These are phyloP conservation scores for Vachellia pachyceras DNA, from an alignment of 306 rosid genomes.

Conservation along the genomic window DNA sequence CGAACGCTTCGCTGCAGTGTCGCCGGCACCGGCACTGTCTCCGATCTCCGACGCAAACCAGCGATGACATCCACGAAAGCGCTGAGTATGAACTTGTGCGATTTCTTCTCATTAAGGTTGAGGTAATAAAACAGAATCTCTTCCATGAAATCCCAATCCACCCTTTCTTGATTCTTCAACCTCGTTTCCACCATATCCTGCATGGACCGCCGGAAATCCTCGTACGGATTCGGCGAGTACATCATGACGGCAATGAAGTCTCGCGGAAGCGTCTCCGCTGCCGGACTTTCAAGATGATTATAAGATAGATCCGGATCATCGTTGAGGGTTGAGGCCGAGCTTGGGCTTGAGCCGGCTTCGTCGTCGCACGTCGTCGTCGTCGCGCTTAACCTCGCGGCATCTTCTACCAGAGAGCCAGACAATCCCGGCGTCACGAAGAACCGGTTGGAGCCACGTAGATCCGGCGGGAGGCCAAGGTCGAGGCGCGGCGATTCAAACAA, in stretches of 20 bases:
- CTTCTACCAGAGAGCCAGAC: constrained; percentile 54
- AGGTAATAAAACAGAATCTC: constrained; percentile 70
- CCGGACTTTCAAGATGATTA: not conserved
- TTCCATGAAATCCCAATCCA: constrained; percentile 89
- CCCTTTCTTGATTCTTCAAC: constrained; percentile 39
- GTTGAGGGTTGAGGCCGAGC: constrained; percentile 36
- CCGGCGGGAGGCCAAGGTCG: constrained; percentile 36
- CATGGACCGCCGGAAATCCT: constrained; percentile 74
- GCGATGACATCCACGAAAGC: constrained; percentile 73
- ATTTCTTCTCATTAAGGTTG: constrained; percentile 68
- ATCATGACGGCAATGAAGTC: constrained; percentile 65
- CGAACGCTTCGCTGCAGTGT: constrained; percentile 44
- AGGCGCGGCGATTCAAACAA: constrained; percentile 52
- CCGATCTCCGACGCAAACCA: constrained; percentile 46
- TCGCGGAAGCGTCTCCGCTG: constrained; percentile 37
- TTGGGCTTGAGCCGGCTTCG: constrained; percentile 49
- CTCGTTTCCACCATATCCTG: constrained; percentile 60
- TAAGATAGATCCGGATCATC: constrained; percentile 18
- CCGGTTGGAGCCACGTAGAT: constrained; percentile 54
- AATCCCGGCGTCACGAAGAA: constrained; percentile 51
- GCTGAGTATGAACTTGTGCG: constrained; percentile 60
- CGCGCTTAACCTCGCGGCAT: constrained; percentile 37
- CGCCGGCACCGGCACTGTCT: constrained; percentile 28
- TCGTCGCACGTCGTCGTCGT: constrained; percentile 50
- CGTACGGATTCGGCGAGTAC: constrained; percentile 55